Evolutionary conservation across 257 asterid genomes (phyloP).

Genomic region (Knoxia roxburghii): DNA sequence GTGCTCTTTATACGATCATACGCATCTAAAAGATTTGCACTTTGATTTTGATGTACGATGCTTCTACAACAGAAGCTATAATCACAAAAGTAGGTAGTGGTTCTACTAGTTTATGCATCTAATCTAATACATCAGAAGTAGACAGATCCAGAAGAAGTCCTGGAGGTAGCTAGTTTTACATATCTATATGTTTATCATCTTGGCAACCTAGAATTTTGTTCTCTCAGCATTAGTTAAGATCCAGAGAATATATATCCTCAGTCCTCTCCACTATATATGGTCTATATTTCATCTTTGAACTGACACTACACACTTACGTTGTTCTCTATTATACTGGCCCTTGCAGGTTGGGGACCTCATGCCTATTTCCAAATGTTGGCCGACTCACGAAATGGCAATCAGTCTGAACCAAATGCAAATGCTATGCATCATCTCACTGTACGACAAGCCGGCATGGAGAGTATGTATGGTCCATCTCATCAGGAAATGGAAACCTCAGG

Average conservation of each 20-base stretch:
- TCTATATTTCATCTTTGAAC: no score
- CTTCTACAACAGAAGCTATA: neutral
- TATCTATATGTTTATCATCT: neutral
- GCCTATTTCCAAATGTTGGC: conserved; percentile 76
- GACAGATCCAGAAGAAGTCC: neutral
- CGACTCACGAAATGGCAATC: conserved; percentile 40
- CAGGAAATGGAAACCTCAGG: conserved; percentile 19
- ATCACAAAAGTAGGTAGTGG: neutral
- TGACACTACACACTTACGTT: no score
- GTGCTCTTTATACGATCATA: neutral
- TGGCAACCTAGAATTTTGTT: neutral
- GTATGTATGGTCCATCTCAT: conserved; percentile 30
- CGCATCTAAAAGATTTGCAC: neutral
- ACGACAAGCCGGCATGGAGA: conserved; percentile 41
- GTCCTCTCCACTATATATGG: no score
- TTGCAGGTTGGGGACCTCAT: conserved; percentile 93
- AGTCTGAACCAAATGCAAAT: conserved; percentile 25
- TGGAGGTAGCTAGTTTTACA: neutral
- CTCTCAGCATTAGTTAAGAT: neutral
- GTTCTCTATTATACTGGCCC: neutral
- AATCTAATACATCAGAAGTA: neutral
- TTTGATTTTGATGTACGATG: no score
- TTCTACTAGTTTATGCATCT: neutral
- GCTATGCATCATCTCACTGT: conserved; percentile 27
- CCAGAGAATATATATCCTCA: neutral